Conservation (phyloP, 169 alveolate genomes). For the Plasmodium vivax region DNA sequence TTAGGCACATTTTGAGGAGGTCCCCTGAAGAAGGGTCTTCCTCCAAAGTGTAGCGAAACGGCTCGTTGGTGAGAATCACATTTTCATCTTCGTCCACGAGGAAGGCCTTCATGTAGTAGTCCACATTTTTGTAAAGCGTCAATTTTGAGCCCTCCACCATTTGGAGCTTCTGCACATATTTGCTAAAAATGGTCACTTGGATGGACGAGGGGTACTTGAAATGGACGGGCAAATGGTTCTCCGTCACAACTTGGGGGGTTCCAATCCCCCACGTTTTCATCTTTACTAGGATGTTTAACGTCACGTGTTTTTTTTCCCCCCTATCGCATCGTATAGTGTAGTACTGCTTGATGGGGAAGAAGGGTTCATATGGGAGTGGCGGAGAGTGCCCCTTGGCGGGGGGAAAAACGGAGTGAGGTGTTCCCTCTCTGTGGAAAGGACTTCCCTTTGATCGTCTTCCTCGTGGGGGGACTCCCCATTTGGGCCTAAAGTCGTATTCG, state of each 20-base stretch:
- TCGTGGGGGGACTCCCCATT: not conserved
- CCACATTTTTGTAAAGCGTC: constrained; percentile 17
- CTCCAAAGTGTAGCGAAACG: constrained; percentile 10
- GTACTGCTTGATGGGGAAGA: constrained; percentile 7
- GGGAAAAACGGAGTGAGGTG: not conserved
- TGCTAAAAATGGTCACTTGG: constrained; percentile 35
- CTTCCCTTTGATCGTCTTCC: not conserved
- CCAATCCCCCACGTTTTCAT: constrained; percentile 3
- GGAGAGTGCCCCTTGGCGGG: not conserved
- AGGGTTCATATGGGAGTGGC: constrained; percentile 5
- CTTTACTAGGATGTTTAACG: constrained; percentile 10
- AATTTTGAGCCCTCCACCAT: not conserved
- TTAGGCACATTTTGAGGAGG: constrained; percentile 8
- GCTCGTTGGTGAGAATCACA: constrained; percentile 48
- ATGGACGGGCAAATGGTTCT: constrained; percentile 51
- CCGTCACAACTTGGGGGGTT: not conserved
- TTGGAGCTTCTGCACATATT: not conserved
- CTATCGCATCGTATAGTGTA: constrained; percentile 2
- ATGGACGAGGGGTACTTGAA: constrained; percentile 63
- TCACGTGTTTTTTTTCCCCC: not conserved
- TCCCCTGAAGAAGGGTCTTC: not conserved
- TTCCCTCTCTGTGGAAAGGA: not conserved
- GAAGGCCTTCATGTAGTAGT: constrained; percentile 46
- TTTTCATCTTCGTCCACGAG: constrained; percentile 46
- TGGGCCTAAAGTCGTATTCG: constrained; percentile 26